Evolutionary conservation across 768 basidiomycete genomes (phyloP), one percentile per base, ranked within the genome.

Genomic region (Dictyophora rubrovolvata): DNA sequence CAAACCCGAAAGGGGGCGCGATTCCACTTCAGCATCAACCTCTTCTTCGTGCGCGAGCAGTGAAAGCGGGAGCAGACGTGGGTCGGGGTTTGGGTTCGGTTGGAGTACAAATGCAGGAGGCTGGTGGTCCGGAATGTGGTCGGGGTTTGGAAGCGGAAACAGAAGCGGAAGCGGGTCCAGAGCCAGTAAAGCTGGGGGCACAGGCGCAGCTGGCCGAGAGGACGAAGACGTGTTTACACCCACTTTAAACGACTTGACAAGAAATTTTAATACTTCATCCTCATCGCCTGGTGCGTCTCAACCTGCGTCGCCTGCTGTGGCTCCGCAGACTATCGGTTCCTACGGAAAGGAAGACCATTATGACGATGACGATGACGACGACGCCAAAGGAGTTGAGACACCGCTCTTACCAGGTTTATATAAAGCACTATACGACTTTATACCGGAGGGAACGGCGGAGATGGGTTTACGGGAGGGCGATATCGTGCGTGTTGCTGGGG

Each of bases 391-490:
- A 11, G 60, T 62, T 1, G 70, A 69, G 7, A 65, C 54, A 23
- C 75, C 75, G 47, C 75, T 89, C 1, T 71, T 75, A 20, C 86
- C 89, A 0, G 90, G 90, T 0, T 60, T 86, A 1, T 93, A 93
- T 65, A 81, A 85, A 16, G 88, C 90, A 8, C 12, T 89, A 69
- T 93, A 86, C 62, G 76, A 82, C 4, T 92, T 93, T 62, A 83
- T 84, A 61, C 86, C 87, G 0, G 87, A 91, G 65, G 85, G 88
- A 1, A 82, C 81, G 17, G 86, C 87, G 35, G 91, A 93, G 80
- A 89, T 92, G 87, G 75, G 74, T 48, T 71, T 93, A 56, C 80
- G 77, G 63, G 87, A 89, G 69, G 90, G 85, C 50, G 87, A 92
- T 71, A 63, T 87, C 51, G 84, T 93, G 14, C 74, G 75, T 1